A percentile compares a stretch with the other conserved stretches of the same genome.
Evolutionary conservation across 371 early-diverging fungal genomes (phyloP).

Genomic region (Lichtheimia corymbifera): DNA sequence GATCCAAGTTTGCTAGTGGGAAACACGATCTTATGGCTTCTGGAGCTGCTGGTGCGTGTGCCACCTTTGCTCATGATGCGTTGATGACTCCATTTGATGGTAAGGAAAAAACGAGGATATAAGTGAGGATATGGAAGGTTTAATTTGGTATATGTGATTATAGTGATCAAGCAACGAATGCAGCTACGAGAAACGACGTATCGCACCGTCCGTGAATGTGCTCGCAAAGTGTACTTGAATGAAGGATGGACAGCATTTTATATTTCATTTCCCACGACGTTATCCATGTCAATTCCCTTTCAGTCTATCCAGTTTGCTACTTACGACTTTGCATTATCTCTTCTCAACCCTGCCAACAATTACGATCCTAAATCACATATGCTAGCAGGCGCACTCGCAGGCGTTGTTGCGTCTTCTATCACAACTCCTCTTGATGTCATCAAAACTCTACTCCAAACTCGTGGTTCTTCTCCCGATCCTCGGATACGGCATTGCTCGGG

Average conservation of each 20-base stretch:
- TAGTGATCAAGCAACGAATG: constrained; percentile 97
- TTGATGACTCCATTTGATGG: constrained; percentile 96
- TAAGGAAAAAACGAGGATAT: constrained; percentile 21
- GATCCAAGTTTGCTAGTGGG: constrained; percentile 61
- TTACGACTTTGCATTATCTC: constrained; percentile 78
- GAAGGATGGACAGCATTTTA: constrained; percentile 92
- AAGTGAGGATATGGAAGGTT: background rate
- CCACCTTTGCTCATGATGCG: constrained; percentile 86
- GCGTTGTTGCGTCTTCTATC: constrained; percentile 80
- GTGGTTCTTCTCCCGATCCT: constrained; percentile 69
- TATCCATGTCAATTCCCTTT: constrained; percentile 93
- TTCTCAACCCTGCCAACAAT: constrained; percentile 69
- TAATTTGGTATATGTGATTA: background rate
- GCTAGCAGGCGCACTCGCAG: constrained; percentile 86
- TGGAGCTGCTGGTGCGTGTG: constrained; percentile 85
- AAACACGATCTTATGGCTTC: constrained; percentile 69
- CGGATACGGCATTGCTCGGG: constrained; percentile 69
- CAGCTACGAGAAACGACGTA: constrained; percentile 77
- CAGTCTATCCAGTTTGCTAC: constrained; percentile 91
- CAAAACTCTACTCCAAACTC: constrained; percentile 91
- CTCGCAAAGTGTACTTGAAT: constrained; percentile 55
- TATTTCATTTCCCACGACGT: constrained; percentile 91
- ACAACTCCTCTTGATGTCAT: constrained; percentile 94
- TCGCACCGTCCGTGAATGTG: constrained; percentile 71
- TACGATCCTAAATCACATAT: constrained; percentile 87